phyloP scores from a whole-genome alignment of 441 rosid species.

The Dalechampia spathulata region DNA sequence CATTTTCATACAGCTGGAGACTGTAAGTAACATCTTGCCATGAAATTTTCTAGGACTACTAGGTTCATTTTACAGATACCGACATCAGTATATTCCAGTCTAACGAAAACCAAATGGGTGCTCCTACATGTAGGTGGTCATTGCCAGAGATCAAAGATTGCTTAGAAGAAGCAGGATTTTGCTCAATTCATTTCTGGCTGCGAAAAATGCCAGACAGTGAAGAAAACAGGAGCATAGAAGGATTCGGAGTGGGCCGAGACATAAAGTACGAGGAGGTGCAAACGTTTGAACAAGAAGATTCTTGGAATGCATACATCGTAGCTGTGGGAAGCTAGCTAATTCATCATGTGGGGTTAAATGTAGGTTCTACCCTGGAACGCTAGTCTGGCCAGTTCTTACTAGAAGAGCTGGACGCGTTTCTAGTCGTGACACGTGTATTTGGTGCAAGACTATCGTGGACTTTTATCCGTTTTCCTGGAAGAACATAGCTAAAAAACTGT shows the following conservation, averaged over 20 bases:
- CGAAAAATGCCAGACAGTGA: conserved; percentile 69
- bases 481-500: no score
- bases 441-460: no score
- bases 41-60: no score
- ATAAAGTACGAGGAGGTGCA: conserved; percentile 64
- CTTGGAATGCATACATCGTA: conserved; percentile 88
- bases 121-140: conserved; percentile 54
- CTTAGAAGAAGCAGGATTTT: conserved; percentile 81
- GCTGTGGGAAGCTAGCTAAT: conserved; percentile 27
- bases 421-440: no score
- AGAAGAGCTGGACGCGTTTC: no score
- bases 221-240: conserved; percentile 48
- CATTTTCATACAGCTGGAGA: conserved; percentile 89
- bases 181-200: conserved; percentile 76
- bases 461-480: no score
- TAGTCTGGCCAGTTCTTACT: no score
- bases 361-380: no score
- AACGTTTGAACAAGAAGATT: conserved; percentile 63
- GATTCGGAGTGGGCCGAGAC: conserved; percentile 59
- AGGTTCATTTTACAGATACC: no score
- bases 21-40: conserved; percentile 42
- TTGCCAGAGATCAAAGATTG: conserved; percentile 83
- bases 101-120: neutral
- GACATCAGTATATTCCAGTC: neutral
- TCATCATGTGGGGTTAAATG: neutral